Evolutionary conservation across 441 rosid genomes (phyloP), one percentile per base, ranked within the genome.

Genomic region (Pelargonium cotyledonis): DNA sequence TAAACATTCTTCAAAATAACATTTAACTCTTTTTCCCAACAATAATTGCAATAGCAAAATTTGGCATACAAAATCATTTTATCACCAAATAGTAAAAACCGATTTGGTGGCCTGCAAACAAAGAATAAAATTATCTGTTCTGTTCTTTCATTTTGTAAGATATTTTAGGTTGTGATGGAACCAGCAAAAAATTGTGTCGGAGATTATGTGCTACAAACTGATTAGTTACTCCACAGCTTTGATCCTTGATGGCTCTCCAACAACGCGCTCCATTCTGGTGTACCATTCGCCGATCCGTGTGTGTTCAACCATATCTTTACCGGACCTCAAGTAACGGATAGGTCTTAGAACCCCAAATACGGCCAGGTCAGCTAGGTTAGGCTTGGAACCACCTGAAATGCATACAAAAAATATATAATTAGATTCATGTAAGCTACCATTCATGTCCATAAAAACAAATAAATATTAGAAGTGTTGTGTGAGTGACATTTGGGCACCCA

Each of bases 311-410:
- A 89, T 91, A 77, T 95, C 99, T 74, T 81, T 86, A 38, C 99
- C 97, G 4, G 97, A 88, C 68, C 77, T 72, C 19, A 95, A 85
- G 80, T 86, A 71, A 8, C 91, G 88, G 57, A 91, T 90, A 1
- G 97, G 99, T 83, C 97, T 91, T 81, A 95, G 78, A 23, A 95
- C 96, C 11, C 97, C 97, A 35, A 89, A 91, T 3, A 85, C 96
- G 5, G 97, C 87, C 1, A 95, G 99, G 80, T 91, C 99, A 5
- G 92, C 99, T 73, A 91, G 70, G 83, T 89, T 95, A 47, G 97
- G 99, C 76, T 85, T 79, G 1, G 84, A 71, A 14, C 92, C 96
- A 80, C 97, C 97, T 95, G 85, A 61, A 49, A 44, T 70, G 55
- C 8, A 9, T 57, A 57, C 19, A 12, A 57, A 57, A 18, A 9